Evolutionary conservation across 1,139 yeast species (phyloP), one percentile per base, ranked within the genome.

Genomic region (Magnusiomyces paraingens): DNA sequence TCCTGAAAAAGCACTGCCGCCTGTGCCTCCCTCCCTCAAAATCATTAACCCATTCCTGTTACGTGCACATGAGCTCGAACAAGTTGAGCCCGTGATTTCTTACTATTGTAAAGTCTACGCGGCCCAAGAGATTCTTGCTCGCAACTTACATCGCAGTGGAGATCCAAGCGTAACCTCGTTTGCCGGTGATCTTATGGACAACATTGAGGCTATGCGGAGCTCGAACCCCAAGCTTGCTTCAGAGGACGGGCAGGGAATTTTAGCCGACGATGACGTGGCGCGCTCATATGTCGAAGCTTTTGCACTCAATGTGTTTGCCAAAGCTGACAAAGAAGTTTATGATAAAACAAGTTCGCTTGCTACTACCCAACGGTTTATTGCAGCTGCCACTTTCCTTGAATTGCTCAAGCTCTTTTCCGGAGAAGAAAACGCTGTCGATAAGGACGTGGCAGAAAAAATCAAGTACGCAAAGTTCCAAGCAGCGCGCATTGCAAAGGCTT

Each of bases 381-480:
- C 84, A 0, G 76, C 80, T 2, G 70, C 76, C 0, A 73, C 74
- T 36, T 81, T 82, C 58, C 69, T 76, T 50, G 79, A 75, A 17
- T 62, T 81, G 8, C 63, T 77, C 49, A 70, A 72, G 39, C 65
- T 79, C 18, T 75, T 75, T 50, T 70, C 68, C 14, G 64, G 60
- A 32, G 47, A 49, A 8, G 53, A 65, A 46, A 62, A 63, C 10
- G 47, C 58, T 11, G 70, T 62, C 11, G 58, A 45, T 17, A 36
- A 38, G 14, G 70, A 64, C n/a, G 57, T 69, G 6, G 48, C 57
- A 3, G 73, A 74, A 52, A 78, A 77, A 62, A 70, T 74, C 49
- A 80, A 78, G 64, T 82, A 78, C 61, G 76, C 83, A 10, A 82
- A 82, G 63, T 82, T 70, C 61, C 85, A 82, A 58, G 81, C 84